Conservation (phyloP, 805 yeast genomes). For the Ogataea ramenticola region DNA sequence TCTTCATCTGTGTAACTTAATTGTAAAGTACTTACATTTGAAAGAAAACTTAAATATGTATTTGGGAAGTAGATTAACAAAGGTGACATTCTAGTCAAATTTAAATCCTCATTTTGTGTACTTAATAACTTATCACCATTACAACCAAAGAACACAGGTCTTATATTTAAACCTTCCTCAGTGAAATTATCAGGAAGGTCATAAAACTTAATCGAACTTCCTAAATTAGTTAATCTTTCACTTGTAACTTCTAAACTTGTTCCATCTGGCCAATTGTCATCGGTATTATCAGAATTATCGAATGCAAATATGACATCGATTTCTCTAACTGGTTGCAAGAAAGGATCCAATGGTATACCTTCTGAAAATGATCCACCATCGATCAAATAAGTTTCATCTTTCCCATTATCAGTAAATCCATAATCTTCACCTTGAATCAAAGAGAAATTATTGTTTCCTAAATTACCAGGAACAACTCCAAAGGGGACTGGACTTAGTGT, state of each 20-base stretch:
- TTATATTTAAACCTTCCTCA: slow-evolving; percentile 46
- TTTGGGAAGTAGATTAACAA: slow-evolving; percentile 71
- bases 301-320: slow-evolving; percentile 59
- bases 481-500: slow-evolving; percentile 21
- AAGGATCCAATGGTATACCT: slow-evolving; percentile 57
- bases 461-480: slow-evolving; percentile 38
- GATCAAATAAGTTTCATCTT: slow-evolving; percentile 20
- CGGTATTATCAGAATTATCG: slow-evolving; percentile 59
- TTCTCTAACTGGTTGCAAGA: slow-evolving; percentile 49
- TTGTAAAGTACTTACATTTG: slow-evolving; percentile 59
- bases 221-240: slow-evolving; percentile 25
- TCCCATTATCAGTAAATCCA: slow-evolving; percentile 21
- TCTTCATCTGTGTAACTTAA: slow-evolving; percentile 47
- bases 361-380: slow-evolving; percentile 35
- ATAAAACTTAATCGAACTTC: slow-evolving; percentile 51
- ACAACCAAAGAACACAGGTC: slow-evolving; percentile 80
- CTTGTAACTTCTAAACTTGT: slow-evolving; percentile 44
- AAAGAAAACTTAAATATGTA: slow-evolving; percentile 44
- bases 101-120: slow-evolving; percentile 14
- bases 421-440: slow-evolving; percentile 10
- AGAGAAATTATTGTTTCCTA: slow-evolving; percentile 22
- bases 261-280: slow-evolving; percentile 58
- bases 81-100: slow-evolving; percentile 44
- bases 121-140: slow-evolving; percentile 47
- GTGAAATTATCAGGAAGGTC: slow-evolving; percentile 64